Conservation (phyloP, 2,329 filamentous ascomycete species). For the Pseudogymnoascus sp. region DNA sequence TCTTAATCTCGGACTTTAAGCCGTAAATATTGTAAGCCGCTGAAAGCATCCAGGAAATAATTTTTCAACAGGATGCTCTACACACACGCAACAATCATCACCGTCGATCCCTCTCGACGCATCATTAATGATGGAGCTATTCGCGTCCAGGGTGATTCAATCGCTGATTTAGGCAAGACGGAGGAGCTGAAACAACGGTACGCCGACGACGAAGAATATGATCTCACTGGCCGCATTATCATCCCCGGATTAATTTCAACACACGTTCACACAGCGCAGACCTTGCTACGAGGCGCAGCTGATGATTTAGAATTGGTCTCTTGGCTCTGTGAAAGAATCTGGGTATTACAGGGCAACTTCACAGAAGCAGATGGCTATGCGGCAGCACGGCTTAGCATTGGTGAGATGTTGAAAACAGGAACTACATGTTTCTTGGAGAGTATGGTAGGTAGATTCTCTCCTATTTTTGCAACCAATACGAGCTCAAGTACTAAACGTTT, state of each 20-base stretch:
- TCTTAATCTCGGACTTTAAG: background rate
- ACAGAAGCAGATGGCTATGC: constrained; percentile 41
- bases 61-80: constrained; percentile 33
- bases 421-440: constrained; percentile 47
- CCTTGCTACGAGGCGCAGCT: constrained; percentile 36
- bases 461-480: constrained; percentile 14
- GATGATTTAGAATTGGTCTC: constrained; percentile 43
- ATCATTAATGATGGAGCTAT: constrained; percentile 42
- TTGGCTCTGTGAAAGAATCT: constrained; percentile 45
- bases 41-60: background rate
- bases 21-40: background rate
- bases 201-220: constrained; percentile 25
- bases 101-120: constrained; percentile 38
- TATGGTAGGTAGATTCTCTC: constrained; percentile 32
- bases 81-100: constrained; percentile 44
- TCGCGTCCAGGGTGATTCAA: constrained; percentile 33
- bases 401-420: constrained; percentile 43
- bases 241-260: constrained; percentile 44
- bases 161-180: constrained; percentile 38
- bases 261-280: constrained; percentile 44
- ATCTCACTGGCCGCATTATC: constrained; percentile 37
- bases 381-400: constrained; percentile 40
- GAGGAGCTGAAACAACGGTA: constrained; percentile 26
- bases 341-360: constrained; percentile 40
- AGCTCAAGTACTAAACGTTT: background rate